These are phyloP conservation scores for Penicillium robsamsonii DNA, from an alignment of 495 filamentous ascomycete genomes.

Conservation along the genomic window DNA sequence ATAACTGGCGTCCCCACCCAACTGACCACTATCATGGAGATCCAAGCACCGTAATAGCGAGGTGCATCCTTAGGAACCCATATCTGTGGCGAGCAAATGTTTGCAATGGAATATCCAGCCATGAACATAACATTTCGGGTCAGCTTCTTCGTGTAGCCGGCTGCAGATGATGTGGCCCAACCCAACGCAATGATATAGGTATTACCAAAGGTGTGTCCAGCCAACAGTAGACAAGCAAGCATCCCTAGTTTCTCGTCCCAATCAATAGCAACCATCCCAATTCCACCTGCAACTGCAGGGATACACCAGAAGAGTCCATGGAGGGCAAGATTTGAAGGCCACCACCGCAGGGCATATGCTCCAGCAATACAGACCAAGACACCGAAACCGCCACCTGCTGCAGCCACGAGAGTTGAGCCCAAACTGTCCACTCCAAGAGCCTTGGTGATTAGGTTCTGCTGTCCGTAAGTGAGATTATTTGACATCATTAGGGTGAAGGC, in stretches of 20 bases:
- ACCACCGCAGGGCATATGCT: not conserved
- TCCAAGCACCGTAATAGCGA: constrained; percentile 26
- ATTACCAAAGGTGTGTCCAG: constrained; percentile 21
- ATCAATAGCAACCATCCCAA: constrained; percentile 28
- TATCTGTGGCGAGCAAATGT: constrained; percentile 26
- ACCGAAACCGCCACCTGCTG: constrained; percentile 17
- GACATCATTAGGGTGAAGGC: constrained; percentile 26
- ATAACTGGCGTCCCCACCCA: constrained; percentile 24
- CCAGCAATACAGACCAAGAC: constrained; percentile 11
- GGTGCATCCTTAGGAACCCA: constrained; percentile 20
- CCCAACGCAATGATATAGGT: constrained; percentile 28
- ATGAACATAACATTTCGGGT: constrained; percentile 26
- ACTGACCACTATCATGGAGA: constrained; percentile 25
- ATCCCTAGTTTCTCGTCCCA: constrained; percentile 24
- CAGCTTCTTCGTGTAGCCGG: constrained; percentile 27
- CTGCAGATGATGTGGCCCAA: constrained; percentile 23
- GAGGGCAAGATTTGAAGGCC: not conserved
- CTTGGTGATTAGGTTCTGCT: constrained; percentile 23
- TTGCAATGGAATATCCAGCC: constrained; percentile 22
- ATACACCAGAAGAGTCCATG: constrained; percentile 25
- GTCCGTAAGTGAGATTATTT: constrained; percentile 27
- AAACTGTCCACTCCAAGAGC: constrained; percentile 20
- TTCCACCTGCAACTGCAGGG: constrained; percentile 27
- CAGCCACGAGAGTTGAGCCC: constrained; percentile 23
- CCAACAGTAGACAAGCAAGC: constrained; percentile 25